Conservation (phyloP, 2,329 filamentous ascomycete genomes). For the Aspergillus viridinutans region DNA sequence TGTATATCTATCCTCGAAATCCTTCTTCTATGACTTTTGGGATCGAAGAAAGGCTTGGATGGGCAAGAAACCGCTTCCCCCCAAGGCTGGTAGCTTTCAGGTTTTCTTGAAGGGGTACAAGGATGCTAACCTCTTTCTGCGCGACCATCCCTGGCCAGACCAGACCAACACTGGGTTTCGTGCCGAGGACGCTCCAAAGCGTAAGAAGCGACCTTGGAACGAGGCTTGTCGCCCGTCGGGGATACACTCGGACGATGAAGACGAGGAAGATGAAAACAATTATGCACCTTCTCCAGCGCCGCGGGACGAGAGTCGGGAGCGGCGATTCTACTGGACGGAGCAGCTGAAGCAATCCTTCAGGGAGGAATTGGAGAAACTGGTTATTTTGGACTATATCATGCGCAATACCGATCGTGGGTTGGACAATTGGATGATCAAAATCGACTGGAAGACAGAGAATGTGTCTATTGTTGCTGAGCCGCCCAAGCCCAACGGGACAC, state of each 20-base stretch:
- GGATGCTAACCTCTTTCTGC: constrained; percentile 90
- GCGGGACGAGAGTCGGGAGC: constrained; percentile 43
- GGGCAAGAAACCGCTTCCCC: constrained; percentile 78
- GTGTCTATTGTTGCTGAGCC: constrained; percentile 86
- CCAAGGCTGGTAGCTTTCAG: constrained; percentile 93
- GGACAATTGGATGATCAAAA: constrained; percentile 99
- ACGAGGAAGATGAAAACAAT: constrained; percentile 49
- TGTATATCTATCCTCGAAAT: constrained; percentile 89
- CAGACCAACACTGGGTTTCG: constrained; percentile 69
- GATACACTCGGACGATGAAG: constrained; percentile 57
- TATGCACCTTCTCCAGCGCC: constrained; percentile 39
- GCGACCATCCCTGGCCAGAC: constrained; percentile 96
- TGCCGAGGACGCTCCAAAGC: constrained; percentile 61
- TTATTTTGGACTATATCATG: constrained; percentile 99
- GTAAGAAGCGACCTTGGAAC: constrained; percentile 70
- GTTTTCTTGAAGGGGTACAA: constrained; percentile 97
- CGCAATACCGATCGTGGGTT: constrained; percentile 93
- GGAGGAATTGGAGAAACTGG: constrained; percentile 93
- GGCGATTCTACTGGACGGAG: constrained; percentile 79
- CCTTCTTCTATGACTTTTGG: constrained; percentile 98
- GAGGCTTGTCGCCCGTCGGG: constrained; percentile 73
- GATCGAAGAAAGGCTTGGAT: constrained; percentile 82
- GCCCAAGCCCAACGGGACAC: constrained; percentile 57
- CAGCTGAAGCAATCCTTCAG: constrained; percentile 83
- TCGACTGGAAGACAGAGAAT: constrained; percentile 77